Conservation (phyloP, 1,284 basidiomycete genomes). For the Pseudozyma sp. region DNA sequence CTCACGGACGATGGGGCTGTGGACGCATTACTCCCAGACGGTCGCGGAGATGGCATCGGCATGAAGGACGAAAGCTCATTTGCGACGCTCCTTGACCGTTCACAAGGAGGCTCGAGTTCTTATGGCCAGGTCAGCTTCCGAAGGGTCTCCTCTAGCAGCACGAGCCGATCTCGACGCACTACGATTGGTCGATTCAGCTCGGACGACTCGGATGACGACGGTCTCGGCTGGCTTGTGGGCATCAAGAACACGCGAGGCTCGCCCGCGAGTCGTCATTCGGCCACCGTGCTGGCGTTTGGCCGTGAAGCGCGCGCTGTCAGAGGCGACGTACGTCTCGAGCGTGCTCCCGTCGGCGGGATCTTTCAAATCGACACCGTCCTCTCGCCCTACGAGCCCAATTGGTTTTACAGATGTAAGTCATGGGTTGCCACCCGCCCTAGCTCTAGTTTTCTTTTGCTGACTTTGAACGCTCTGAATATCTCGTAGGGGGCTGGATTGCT, state of each 20-base stretch:
- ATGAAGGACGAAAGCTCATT: conserved; percentile 47
- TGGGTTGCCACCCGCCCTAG: no score
- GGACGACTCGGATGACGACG: conserved; percentile 57
- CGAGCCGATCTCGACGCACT: conserved; percentile 11
- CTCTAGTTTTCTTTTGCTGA: background rate
- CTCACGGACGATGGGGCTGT: conserved; percentile 65
- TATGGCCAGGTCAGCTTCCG: conserved; percentile 61
- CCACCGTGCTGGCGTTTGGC: conserved; percentile 82
- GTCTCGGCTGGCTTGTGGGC: conserved; percentile 80
- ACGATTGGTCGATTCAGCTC: background rate
- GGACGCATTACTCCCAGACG: conserved; percentile 32
- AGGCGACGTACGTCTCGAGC: conserved; percentile 7
- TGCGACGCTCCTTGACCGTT: conserved; percentile 55
- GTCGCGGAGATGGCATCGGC: conserved; percentile 37
- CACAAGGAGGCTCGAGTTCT: conserved; percentile 49
- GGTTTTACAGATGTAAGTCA: conserved; percentile 62
- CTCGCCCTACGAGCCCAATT: conserved; percentile 80
- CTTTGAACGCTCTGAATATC: background rate
- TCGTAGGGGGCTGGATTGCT: conserved; percentile 45
- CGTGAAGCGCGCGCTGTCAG: conserved; percentile 74
- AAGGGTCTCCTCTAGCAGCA: conserved; percentile 14
- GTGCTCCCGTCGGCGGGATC: conserved; percentile 74
- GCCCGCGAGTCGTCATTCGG: conserved; percentile 77
- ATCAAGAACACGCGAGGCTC: conserved; percentile 87
- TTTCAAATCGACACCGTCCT: conserved; percentile 86